These are phyloP conservation scores for Silene conica DNA, from an alignment of 148 eudicot species.

Conservation along the genomic window DNA sequence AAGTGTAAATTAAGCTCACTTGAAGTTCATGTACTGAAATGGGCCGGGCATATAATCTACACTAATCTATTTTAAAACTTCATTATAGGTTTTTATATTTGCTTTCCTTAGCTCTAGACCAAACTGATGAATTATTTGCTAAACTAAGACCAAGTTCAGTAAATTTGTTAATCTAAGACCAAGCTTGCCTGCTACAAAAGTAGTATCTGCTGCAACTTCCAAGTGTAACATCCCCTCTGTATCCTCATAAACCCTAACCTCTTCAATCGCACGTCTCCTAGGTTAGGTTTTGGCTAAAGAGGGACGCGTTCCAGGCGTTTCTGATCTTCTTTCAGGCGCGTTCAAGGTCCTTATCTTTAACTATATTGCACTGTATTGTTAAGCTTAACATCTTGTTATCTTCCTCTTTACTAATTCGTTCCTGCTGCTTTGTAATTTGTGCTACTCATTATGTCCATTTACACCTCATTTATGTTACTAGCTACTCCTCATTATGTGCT, in stretches of 20 bases:
- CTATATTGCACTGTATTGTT: background rate
- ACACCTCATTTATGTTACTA: background rate
- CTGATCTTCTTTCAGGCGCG: conserved; percentile 72
- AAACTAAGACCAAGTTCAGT: too few species aligned
- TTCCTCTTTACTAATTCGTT: background rate
- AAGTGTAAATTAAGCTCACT: too few species aligned
- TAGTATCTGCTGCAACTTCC: too few species aligned
- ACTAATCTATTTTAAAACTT: too few species aligned
- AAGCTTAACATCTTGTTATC: background rate
- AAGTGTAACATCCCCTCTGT: too few species aligned
- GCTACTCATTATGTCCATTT: background rate
- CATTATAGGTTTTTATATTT: too few species aligned
- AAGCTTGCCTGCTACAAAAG: too few species aligned
- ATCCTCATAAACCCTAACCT: background rate
- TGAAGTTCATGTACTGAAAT: too few species aligned
- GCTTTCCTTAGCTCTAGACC: too few species aligned
- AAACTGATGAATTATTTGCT: too few species aligned
- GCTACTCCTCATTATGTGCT: background rate
- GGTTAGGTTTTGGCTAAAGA: conserved; percentile 83
- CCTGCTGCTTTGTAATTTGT: background rate
- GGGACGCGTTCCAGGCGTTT: conserved; percentile 57
- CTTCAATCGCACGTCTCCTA: conserved; percentile 50
- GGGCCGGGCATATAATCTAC: too few species aligned
- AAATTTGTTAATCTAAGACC: too few species aligned
- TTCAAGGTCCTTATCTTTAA: conserved; percentile 47